A percentile compares a stretch with the other conserved stretches of the same genome.
Evolutionary conservation across 2,329 filamentous ascomycete genomes (phyloP).

Genomic region (Biscogniauxia mediterranea): DNA sequence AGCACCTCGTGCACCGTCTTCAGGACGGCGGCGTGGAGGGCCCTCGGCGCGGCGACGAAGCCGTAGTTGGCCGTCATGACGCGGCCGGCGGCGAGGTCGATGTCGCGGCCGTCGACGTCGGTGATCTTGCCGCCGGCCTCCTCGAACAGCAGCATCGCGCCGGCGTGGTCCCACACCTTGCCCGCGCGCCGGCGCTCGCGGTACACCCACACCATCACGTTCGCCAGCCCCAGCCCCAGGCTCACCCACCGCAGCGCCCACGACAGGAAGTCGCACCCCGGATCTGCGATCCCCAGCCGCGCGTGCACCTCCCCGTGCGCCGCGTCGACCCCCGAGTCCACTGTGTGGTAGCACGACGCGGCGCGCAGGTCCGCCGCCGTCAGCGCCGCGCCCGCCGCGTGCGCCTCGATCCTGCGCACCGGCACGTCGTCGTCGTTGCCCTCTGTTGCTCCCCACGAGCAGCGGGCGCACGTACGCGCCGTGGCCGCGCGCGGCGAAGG

Average conservation of each 20-base stretch:
- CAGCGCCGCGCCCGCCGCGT: slow-evolving; percentile 18
- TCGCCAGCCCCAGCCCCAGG: slow-evolving; percentile 51
- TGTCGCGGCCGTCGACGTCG: slow-evolving; percentile 49
- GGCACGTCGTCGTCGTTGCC: slow-evolving; percentile 21
- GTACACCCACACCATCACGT: slow-evolving; percentile 58
- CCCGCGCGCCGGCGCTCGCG: slow-evolving; percentile 45
- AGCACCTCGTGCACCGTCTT: slow-evolving; percentile 35
- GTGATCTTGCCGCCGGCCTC: slow-evolving; percentile 56
- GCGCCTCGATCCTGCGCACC: slow-evolving; percentile 35
- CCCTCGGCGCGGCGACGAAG: slow-evolving; percentile 51
- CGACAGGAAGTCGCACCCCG: slow-evolving; percentile 51
- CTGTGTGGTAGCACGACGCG: slow-evolving; percentile 46
- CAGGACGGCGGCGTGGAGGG: slow-evolving; percentile 45
- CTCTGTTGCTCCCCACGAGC: too few species aligned
- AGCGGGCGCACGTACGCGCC: slow-evolving; percentile 49
- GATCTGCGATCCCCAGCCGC: slow-evolving; percentile 41
- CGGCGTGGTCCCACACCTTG: slow-evolving; percentile 61
- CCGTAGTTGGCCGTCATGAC: slow-evolving; percentile 52
- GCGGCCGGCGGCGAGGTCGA: slow-evolving; percentile 50
- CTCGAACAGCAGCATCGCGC: slow-evolving; percentile 57
- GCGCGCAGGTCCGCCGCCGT: slow-evolving; percentile 36
- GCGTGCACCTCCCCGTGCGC: slow-evolving; percentile 46
- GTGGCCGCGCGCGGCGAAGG: slow-evolving; percentile 48
- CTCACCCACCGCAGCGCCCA: slow-evolving; percentile 58
- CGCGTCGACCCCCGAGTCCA: slow-evolving; percentile 47